phyloP scores from a whole-genome alignment of 345 rosid species.

The Sonneratia caseolaris region DNA sequence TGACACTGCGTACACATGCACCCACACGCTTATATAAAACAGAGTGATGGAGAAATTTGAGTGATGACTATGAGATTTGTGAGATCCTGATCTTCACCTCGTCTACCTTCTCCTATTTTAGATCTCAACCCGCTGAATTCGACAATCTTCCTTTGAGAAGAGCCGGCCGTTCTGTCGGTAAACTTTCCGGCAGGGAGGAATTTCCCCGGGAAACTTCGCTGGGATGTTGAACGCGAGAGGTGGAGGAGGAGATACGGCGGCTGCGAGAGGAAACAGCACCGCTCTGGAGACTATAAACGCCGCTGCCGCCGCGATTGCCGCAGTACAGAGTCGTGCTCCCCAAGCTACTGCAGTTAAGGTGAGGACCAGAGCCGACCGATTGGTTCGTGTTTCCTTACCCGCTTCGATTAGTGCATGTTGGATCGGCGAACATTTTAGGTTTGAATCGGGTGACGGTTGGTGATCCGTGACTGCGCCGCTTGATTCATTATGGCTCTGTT shows the following conservation, averaged over 20 bases:
- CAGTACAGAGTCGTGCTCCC: constrained; percentile 56
- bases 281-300: constrained; percentile 67
- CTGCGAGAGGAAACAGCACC: constrained; percentile 27
- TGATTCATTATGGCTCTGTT: not conserved
- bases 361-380: not conserved
- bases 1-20: constrained; percentile 16
- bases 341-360: constrained; percentile 55
- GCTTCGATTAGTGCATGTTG: constrained; percentile 1
- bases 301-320: constrained; percentile 79
- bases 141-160: not conserved
- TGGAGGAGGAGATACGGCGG: constrained; percentile 41
- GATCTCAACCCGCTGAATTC: not conserved
- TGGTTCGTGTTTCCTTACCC: not conserved
- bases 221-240: constrained; percentile 5
- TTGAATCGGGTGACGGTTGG: constrained; percentile 1
- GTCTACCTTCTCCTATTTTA: not conserved
- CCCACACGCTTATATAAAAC: not conserved
- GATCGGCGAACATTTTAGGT: not conserved
- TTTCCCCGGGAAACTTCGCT: not conserved
- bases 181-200: not conserved
- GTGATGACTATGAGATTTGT: too few relatives aligned
- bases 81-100: not conserved
- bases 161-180: not conserved
- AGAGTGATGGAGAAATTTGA: not conserved
- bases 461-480: not conserved